Percentiles rank a stretch among this genome's conserved stretches.
These are phyloP conservation scores for Leucosporidium creatinivorum DNA, from an alignment of 768 basidiomycete genomes.

Conservation along the genomic window DNA sequence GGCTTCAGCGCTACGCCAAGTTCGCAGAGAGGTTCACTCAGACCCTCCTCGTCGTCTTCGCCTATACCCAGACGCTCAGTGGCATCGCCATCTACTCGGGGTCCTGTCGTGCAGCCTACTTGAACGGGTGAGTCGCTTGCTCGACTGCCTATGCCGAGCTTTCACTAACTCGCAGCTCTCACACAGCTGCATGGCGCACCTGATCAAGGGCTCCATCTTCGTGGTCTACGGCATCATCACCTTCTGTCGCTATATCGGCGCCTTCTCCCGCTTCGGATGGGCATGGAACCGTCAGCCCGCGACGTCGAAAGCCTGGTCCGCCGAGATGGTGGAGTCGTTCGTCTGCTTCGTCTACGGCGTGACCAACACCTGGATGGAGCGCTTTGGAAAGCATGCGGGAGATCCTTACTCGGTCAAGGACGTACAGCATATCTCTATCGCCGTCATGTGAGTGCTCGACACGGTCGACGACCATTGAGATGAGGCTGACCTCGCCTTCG, in stretches of 20 bases:
- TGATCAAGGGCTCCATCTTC: constrained; percentile 86
- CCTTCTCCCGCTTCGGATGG: constrained; percentile 81
- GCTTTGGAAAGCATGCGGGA: constrained; percentile 72
- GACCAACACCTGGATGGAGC: constrained; percentile 95
- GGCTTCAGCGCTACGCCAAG: background rate
- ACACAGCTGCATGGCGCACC: constrained; percentile 73
- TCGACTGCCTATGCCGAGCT: background rate
- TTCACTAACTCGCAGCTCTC: background rate
- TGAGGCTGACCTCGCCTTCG: background rate
- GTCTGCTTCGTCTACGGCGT: constrained; percentile 59
- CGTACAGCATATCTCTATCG: constrained; percentile 89
- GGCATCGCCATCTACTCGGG: constrained; percentile 80
- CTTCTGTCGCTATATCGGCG: constrained; percentile 90
- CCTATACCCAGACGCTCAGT: constrained; percentile 56
- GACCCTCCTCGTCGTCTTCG: constrained; percentile 62
- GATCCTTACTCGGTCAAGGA: constrained; percentile 84
- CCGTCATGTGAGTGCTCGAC: constrained; percentile 49
- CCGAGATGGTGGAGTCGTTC: constrained; percentile 43
- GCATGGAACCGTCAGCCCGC: constrained; percentile 73
- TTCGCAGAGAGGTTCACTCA: constrained; percentile 45
- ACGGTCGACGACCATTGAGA: background rate
- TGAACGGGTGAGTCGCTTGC: constrained; percentile 61
- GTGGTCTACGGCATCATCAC: constrained; percentile 81
- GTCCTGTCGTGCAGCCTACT: constrained; percentile 67
- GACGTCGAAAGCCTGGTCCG: constrained; percentile 26